Base-by-base conservation (phyloP, 306 rosid genomes). In the Trifolium dubium region DNA sequence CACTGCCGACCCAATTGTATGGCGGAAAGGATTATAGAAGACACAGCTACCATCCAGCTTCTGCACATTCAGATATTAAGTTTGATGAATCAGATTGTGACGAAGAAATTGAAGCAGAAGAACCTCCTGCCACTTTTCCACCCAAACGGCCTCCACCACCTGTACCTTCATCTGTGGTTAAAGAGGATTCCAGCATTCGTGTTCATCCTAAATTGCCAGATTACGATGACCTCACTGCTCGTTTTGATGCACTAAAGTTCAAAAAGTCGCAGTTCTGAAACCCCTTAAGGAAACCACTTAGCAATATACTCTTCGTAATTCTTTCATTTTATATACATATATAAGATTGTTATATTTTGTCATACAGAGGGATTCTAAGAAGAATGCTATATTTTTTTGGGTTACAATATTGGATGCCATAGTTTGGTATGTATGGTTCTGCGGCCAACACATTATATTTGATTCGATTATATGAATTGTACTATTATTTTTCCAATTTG, bases 161-260 rank as follows among this genome's bases (percentile, higher is more conserved):
- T 1, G 74, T 34, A 55, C 92, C 98, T 55, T 80, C 87, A 8
- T 68, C 82, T 34, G 41, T 78, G 47, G 56, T 13, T 46, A 82
- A 77, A 77, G 80, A 73, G 43, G 90, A 85, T 66, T 35, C 72
- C 71, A 4, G 54, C 73, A 41, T 75, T 68, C 87, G 81, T 39
- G 90, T 88, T 83, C 97, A 95, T 78, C 98, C 98, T 2, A 95
- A 92, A 63, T 76, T 95, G 81, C 99, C 99, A 2, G 93, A 95
- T 84, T 92, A 88, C 12, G 96, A 89, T 46, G 77, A 86, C 59
- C 95, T 95, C 32, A 78, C 99, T 2, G 98, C 99, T 5, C 97
- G 92, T 19, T 95, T 95, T 60, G 97, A 95, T 69, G 89, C 96
- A 10, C 89, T 95, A 44, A 95, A 94, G 81, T 46, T 77, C 86